Conservation (phyloP, 495 filamentous ascomycete genomes). For the Talaromyces ruber region DNA sequence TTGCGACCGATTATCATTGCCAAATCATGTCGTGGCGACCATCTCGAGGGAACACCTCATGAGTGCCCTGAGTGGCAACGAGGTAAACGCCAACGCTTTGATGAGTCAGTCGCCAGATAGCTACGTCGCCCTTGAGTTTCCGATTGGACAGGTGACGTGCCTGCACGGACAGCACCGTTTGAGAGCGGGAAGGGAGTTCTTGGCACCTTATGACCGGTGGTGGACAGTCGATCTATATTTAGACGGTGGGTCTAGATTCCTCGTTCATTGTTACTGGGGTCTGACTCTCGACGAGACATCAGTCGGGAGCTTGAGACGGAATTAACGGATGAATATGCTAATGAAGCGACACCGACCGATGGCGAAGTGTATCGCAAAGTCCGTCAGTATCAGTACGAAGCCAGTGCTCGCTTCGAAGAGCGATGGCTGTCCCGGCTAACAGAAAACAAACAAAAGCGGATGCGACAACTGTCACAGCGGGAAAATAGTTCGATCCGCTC, state of each 20-base stretch:
- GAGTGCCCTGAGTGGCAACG: background rate
- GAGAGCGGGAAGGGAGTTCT: slow-evolving; percentile 16
- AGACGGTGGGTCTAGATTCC: slow-evolving; percentile 14
- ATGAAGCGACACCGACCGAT: slow-evolving; percentile 22
- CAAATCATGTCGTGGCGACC: background rate
- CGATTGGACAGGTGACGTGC: slow-evolving; percentile 12
- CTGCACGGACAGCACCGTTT: slow-evolving; percentile 28
- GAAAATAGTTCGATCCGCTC: slow-evolving; percentile 6
- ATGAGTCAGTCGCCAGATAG: background rate
- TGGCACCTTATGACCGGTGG: slow-evolving; percentile 19
- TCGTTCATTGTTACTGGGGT: background rate
- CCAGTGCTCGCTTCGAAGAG: slow-evolving; percentile 15
- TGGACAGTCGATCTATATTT: slow-evolving; percentile 33
- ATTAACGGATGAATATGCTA: slow-evolving; percentile 26
- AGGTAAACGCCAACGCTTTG: background rate
- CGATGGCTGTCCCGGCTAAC: slow-evolving; percentile 16
- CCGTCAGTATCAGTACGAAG: slow-evolving; percentile 21
- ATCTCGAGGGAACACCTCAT: background rate
- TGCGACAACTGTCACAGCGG: slow-evolving; percentile 9
- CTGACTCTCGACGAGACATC: slow-evolving; percentile 11
- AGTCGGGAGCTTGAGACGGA: slow-evolving; percentile 12
- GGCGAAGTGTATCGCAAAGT: slow-evolving; percentile 33
- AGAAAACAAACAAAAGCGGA: slow-evolving; percentile 13
- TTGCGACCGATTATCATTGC: background rate
- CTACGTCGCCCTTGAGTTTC: slow-evolving; percentile 6